phyloP scores from a whole-genome alignment of 257 asterid genomes.

The Thymus mandschuricus region DNA sequence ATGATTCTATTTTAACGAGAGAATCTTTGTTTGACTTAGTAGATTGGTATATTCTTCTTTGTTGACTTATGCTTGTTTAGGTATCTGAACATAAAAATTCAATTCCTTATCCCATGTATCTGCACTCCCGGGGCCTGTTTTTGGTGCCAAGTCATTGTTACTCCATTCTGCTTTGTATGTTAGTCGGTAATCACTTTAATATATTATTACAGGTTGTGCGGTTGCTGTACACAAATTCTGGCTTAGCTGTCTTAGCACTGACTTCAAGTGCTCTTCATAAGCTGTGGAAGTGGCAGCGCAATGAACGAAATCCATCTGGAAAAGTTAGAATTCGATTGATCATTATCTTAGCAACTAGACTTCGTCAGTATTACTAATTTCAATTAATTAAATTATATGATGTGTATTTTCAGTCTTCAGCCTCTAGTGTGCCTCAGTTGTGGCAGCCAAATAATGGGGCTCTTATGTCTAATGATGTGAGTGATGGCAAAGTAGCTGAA shows the following conservation, averaged over 20 bases:
- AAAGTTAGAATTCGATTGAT: slow-evolving; percentile 51
- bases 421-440: slow-evolving; percentile 75
- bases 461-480: slow-evolving; percentile 86
- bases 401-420: slow-evolving; percentile 69
- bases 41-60: slow-evolving; percentile 14
- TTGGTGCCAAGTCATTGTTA: not conserved
- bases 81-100: slow-evolving; percentile 9
- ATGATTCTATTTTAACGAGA: not conserved
- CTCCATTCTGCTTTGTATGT: slow-evolving; percentile 13
- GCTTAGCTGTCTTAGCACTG: slow-evolving; percentile 81
- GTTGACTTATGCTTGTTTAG: slow-evolving; percentile 3
- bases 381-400: slow-evolving; percentile 23
- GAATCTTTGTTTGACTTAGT: slow-evolving; percentile 8
- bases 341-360: not conserved
- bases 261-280: slow-evolving; percentile 88
- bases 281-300: slow-evolving; percentile 99
- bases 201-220: slow-evolving; percentile 65
- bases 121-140: not conserved
- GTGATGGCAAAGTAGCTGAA: slow-evolving; percentile 74
- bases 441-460: slow-evolving; percentile 96
- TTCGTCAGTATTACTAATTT: slow-evolving; percentile 14
- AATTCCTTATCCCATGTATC: not conserved
- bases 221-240: slow-evolving; percentile 86
- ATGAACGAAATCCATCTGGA: slow-evolving; percentile 90
- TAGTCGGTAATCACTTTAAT: slow-evolving; percentile 15